Conservation (phyloP, 495 filamentous ascomycete genomes). For the Penicillium bovifimosum region DNA sequence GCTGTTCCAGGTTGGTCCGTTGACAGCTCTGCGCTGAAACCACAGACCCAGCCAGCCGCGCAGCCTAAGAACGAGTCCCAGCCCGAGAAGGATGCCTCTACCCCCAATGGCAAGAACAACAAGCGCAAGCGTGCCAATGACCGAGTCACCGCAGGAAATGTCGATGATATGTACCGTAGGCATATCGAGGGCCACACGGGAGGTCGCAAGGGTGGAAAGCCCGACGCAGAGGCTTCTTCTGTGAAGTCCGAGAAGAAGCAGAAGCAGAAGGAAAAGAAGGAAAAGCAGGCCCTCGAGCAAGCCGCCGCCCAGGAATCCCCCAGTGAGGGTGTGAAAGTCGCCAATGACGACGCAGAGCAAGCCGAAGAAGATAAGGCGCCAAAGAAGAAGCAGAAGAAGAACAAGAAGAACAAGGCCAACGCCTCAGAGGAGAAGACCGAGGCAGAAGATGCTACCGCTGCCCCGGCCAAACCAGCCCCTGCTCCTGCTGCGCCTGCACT, state of each 20-base stretch:
- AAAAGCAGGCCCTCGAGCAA: slow-evolving; percentile 12
- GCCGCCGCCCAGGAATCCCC: slow-evolving; percentile 18
- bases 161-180: slow-evolving; percentile 69
- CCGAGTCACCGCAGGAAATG: slow-evolving; percentile 63
- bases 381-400: slow-evolving; percentile 34
- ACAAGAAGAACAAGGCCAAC: slow-evolving; percentile 30
- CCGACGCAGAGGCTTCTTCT: slow-evolving; percentile 6
- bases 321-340: slow-evolving; percentile 19
- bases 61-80: slow-evolving; percentile 22
- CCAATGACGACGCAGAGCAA: slow-evolving; percentile 21
- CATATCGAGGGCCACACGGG: slow-evolving; percentile 63
- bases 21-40: slow-evolving; percentile 60
- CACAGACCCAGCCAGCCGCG: slow-evolving; percentile 49
- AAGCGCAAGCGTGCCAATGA: slow-evolving; percentile 53
- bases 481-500: slow-evolving; percentile 27
- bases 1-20: slow-evolving; percentile 88
- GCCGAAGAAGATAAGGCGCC: slow-evolving; percentile 20
- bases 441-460: slow-evolving; percentile 7
- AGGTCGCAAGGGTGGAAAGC: slow-evolving; percentile 15
- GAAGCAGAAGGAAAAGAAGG: slow-evolving; percentile 29
- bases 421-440: slow-evolving; percentile 12
- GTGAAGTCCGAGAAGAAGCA: slow-evolving; percentile 42
- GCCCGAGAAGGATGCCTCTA: slow-evolving; percentile 24
- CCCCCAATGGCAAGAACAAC: slow-evolving; percentile 34
- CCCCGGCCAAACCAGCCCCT: slow-evolving; percentile 19